Base-by-base conservation (phyloP, 2,329 filamentous ascomycete species). In the Fusarium piperis region DNA sequence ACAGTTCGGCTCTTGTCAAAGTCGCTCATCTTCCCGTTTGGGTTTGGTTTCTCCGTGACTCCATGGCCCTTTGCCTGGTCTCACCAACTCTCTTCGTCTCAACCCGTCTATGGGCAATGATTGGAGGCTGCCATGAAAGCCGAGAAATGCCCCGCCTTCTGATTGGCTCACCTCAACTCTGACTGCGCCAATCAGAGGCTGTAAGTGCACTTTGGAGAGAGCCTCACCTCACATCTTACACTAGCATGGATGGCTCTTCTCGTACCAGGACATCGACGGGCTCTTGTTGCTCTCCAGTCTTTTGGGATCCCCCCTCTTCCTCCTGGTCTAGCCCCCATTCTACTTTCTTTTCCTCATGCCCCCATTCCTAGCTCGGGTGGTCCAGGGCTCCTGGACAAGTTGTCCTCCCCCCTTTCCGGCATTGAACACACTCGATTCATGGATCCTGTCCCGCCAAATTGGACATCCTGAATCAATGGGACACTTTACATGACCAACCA, bases 151-250 rank as follows among this genome's bases (percentile, higher is more conserved):
- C 33, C 30, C 20, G 33, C 15, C 3, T 20, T 44, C 20, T 70
- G 46, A 71, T 71, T 72, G 69, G 70, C 32, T 39, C 8, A 46
- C 55, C 35, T 28, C 28, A 16, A 6, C 15, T 26, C n/a, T 3
- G 9, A 2, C 11, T 11, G 36, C 44, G 26, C 80, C 80, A 81
- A 81, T 81, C 73, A 79, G 63, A 56, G 32, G 52, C 62, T 73
- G 67, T 68, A 79, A 57, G 56, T 56, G 74, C 74, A 64, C 64
- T 79, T 79, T 70, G 67, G 71, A 76, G 74, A 78, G 76, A 79
- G 76, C 79, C 78, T 80, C 77, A 79, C 77, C 75, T 78, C 74
- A 76, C 70, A 65, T 76, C 76, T 70, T 71, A 76, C 76, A 77
- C 76, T 77, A 77, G 73, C 72, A 78, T 78, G 76, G 76, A 72